Evolutionary conservation across 495 filamentous ascomycete species (phyloP).

Genomic region (Neurospora pannonica): DNA sequence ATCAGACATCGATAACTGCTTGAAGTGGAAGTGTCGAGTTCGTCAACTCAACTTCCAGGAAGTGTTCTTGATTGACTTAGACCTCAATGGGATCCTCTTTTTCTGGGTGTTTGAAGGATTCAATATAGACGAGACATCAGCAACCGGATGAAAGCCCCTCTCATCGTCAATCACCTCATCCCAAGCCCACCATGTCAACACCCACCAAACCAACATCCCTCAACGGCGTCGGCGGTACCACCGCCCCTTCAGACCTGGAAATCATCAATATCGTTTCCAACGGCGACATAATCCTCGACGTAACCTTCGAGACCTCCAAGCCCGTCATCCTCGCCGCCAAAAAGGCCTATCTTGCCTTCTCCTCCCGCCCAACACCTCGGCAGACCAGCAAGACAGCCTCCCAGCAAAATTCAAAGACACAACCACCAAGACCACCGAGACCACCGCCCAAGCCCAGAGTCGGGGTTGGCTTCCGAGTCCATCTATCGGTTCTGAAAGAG

Average conservation of each 20-base stretch:
- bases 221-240: not conserved
- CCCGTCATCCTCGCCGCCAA: not conserved
- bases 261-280: slow-evolving; percentile 36
- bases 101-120: not conserved
- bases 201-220: not conserved
- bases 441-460: slow-evolving; percentile 20
- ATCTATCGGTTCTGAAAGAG: slow-evolving; percentile 27
- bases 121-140: not conserved
- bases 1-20: not conserved
- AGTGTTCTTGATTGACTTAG: not conserved
- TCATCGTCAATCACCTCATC: not conserved
- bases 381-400: slow-evolving; percentile 5
- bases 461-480: slow-evolving; percentile 30
- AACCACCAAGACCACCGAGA: slow-evolving; percentile 8
- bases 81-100: not conserved
- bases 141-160: not conserved
- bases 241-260: slow-evolving; percentile 4
- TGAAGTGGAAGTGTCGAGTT: not conserved
- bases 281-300: slow-evolving; percentile 48
- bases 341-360: not conserved
- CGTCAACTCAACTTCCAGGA: not conserved
- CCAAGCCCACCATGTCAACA: not conserved
- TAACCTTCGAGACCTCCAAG: slow-evolving; percentile 42
- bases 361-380: not conserved
- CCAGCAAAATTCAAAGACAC: too few species aligned